phyloP scores from a whole-genome alignment of 1,284 basidiomycete genomes.

The Melampsora allii-populina region DNA sequence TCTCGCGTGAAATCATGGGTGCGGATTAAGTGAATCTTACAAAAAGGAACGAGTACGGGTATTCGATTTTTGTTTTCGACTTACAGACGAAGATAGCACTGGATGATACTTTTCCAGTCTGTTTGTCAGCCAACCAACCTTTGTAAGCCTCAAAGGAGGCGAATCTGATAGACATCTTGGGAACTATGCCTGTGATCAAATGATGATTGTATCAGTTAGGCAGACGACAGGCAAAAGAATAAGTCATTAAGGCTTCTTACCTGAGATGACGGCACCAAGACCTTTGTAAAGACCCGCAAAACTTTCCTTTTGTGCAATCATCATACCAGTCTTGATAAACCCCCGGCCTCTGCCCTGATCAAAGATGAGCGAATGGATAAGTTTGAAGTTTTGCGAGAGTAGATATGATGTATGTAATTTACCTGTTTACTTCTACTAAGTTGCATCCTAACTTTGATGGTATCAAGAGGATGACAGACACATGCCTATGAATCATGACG shows the following conservation, averaged over 20 bases:
- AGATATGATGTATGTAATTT: background rate
- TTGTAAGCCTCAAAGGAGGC: conserved; percentile 98
- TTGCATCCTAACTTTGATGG: conserved; percentile 99
- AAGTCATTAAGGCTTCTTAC: conserved; percentile 51
- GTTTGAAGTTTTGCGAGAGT: background rate
- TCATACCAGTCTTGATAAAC: conserved; percentile 84
- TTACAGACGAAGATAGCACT: conserved; percentile 65
- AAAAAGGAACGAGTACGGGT: background rate
- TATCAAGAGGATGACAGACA: conserved; percentile 80
- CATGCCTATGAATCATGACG: conserved; percentile 57
- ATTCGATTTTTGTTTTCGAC: conserved; percentile 28
- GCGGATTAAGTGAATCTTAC: background rate
- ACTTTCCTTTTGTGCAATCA: conserved; percentile 87
- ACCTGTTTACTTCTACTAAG: conserved; percentile 55
- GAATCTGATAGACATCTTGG: conserved; percentile 99
- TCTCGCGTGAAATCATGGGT: background rate
- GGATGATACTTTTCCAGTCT: conserved; percentile 71
- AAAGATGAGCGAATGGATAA: background rate
- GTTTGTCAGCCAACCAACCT: conserved; percentile 67
- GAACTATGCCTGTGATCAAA: conserved; percentile 66
- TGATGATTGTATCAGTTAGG: background rate
- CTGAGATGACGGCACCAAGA: conserved; percentile 92
- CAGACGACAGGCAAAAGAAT: no score
- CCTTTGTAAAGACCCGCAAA: conserved; percentile 97
- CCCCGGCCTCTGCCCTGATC: conserved; percentile 84